Base-by-base conservation (phyloP, 78 protist species). In the Thecamonas trahens region DNA sequence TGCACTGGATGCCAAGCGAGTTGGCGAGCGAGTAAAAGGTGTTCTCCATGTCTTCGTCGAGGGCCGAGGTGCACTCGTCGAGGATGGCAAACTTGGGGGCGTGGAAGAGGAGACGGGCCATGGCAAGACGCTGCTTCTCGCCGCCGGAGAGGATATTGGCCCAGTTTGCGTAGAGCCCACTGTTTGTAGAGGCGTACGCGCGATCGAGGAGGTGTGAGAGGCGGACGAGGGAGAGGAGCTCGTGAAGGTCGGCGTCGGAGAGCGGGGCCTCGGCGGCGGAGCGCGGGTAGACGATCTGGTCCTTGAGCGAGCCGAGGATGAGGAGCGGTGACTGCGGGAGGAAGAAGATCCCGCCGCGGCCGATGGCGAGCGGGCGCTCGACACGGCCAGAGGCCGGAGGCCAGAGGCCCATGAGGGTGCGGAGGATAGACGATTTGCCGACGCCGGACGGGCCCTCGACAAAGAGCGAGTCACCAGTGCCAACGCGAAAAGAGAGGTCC, bases 321-420 rank as follows among this genome's bases (percentile, higher is more conserved):
- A 67, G 34, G 59, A 32, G 32, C 7, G 71, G 71, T 47, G 50
- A 32, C 15, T 67, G 71, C n/a, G 71, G 71, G 59, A 67, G 15
- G 58, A 32, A 67, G 60, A 67, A 67, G 31, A 67, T 67, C 34
- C 32, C 58, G 13, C 47, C 22, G 34, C n/a, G n/a, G n/a, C n/a
- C n/a, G n/a, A n/a, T n/a, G n/a, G n/a, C n/a, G n/a, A n/a, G n/a
- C n/a, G n/a, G n/a, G n/a, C n/a, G n/a, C n/a, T n/a, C n/a, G n/a
- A n/a, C n/a, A n/a, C n/a, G n/a, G n/a, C n/a, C n/a, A n/a, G n/a
- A n/a, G n/a, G n/a, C n/a, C n/a, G n/a, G n/a, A n/a, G n/a, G 88
- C 95, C 95, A 90, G 28, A 90, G 49, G 20, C 71, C 95, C n/a
- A 83, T 89, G 18, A 90, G 67, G 52, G 84, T 67, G 58, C 95